Percentiles rank a stretch among this genome's conserved stretches.
Evolutionary conservation across 176 grass and related monocot species (phyloP).

Genomic region (Tillandsia fasciculata): DNA sequence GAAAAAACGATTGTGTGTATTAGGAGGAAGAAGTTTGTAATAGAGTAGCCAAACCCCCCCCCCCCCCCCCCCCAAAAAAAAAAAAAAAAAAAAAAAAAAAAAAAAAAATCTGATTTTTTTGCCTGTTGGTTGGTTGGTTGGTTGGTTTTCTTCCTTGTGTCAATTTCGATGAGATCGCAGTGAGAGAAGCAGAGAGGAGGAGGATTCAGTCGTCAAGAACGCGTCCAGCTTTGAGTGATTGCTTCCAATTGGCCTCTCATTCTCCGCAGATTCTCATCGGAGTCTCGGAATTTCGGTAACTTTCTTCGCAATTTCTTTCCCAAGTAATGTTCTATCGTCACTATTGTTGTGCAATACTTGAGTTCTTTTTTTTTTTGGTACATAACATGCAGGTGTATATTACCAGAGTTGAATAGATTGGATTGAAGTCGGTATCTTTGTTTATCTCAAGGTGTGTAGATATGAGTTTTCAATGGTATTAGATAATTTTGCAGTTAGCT

Average conservation of each 20-base stretch:
- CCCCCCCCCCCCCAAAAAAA: no score
- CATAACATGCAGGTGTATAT: conserved; percentile 32
- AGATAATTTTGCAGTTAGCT: conserved; percentile 36
- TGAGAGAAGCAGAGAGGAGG: not conserved
- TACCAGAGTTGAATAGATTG: conserved; percentile 33
- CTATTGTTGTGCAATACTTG: not conserved
- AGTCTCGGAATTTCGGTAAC: conserved; percentile 5
- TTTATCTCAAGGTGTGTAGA: conserved; percentile 54
- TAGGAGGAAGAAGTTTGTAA: conserved; percentile 17
- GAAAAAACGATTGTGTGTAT: not conserved
- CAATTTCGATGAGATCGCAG: not conserved
- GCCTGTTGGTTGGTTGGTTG: conserved; percentile 4
- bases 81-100: no score
- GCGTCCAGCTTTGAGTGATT: not conserved
- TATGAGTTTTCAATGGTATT: conserved; percentile 22
- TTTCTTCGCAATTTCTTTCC: not conserved
- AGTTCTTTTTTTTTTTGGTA: not conserved
- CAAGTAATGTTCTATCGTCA: not conserved
- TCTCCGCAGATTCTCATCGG: conserved; percentile 1
- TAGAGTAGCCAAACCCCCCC: not conserved
- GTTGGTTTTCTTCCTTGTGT: conserved; percentile 14
- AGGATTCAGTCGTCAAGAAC: not conserved
- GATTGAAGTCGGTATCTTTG: conserved; percentile 33
- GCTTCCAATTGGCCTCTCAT: not conserved
- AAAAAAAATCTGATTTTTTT: conserved; percentile 5